Evolutionary conservation across 2,329 filamentous ascomycete genomes (phyloP).

Genomic region (Cordyceps tenuipes): DNA sequence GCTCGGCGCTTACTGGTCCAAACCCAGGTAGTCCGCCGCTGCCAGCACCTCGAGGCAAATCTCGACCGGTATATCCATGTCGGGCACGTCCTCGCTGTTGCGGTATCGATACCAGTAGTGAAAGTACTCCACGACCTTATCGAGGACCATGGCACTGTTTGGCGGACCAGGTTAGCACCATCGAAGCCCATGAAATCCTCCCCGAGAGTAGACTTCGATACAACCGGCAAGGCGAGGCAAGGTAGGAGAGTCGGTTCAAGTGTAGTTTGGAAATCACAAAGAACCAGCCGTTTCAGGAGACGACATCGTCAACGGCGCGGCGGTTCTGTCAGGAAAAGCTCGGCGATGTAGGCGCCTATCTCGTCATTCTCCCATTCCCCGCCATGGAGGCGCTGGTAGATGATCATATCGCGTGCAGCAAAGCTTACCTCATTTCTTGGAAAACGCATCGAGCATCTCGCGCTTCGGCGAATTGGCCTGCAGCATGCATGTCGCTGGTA

Average conservation of each 20-base stretch:
- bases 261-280: constrained; percentile 48
- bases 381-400: constrained; percentile 1
- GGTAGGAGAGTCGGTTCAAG: constrained; percentile 49
- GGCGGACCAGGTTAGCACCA: constrained; percentile 13
- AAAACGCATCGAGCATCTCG: constrained; percentile 57
- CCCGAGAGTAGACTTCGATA: not conserved
- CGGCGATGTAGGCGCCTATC: constrained; percentile 29
- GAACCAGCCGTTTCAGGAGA: constrained; percentile 26
- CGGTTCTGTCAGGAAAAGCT: constrained; percentile 37
- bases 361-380: constrained; percentile 26
- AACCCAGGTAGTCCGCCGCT: constrained; percentile 66
- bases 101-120: constrained; percentile 72
- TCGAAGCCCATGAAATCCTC: constrained; percentile 16
- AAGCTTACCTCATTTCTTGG: constrained; percentile 62
- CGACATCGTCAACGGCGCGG: constrained; percentile 13
- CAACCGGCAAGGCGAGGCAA: constrained; percentile 17
- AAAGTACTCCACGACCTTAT: constrained; percentile 76
- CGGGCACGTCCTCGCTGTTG: constrained; percentile 62
- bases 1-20: constrained; percentile 43
- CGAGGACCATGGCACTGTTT: constrained; percentile 60
- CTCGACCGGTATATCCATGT: constrained; percentile 74
- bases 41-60: constrained; percentile 69
- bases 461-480: constrained; percentile 59
- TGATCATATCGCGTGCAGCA: constrained; percentile 8
- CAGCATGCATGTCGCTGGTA: constrained; percentile 4